These are phyloP conservation scores for Parachlorella kessleri DNA, from an alignment of 139 green algal species.

Conservation along the genomic window DNA sequence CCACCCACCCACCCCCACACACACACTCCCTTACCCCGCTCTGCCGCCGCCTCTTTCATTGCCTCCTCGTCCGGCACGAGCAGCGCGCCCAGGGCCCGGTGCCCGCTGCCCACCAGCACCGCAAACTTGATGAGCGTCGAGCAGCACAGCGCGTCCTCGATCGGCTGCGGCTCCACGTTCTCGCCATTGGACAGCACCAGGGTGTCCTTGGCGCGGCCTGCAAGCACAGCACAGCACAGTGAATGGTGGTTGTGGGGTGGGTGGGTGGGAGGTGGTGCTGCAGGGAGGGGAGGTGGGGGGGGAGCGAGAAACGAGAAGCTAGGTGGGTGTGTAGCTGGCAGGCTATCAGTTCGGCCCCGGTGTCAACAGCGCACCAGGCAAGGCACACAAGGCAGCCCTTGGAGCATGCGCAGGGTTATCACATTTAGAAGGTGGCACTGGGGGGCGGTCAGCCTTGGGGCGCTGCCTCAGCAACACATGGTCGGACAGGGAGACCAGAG, in stretches of 20 bases:
- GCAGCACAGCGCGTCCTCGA: slow-evolving; percentile 80
- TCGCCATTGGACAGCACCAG: slow-evolving; percentile 90
- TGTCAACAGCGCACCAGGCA: no score
- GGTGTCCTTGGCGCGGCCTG: slow-evolving; percentile 89
- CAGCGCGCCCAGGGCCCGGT: slow-evolving; percentile 62
- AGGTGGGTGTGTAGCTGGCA: no score
- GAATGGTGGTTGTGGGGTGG: background rate
- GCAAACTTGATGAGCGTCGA: slow-evolving; percentile 72
- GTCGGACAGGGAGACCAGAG: no score
- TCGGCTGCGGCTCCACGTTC: slow-evolving; percentile 90
- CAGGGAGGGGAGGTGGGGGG: background rate
- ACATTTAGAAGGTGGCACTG: no score
- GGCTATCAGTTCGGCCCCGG: no score
- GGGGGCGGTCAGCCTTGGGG: no score
- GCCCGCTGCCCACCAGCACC: slow-evolving; percentile 78
- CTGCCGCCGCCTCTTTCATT: slow-evolving; percentile 47
- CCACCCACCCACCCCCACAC: background rate
- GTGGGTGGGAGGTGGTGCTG: background rate
- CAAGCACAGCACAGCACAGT: slow-evolving; percentile 41
- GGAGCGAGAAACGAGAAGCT: no score
- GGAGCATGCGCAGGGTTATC: no score
- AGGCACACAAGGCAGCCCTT: no score
- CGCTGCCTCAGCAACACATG: no score
- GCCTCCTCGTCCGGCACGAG: slow-evolving; percentile 63
- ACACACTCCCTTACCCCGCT: slow-evolving; percentile 37